Base-by-base conservation (phyloP, 495 filamentous ascomycete species). In the Hypomontagnella submonticulosa region DNA sequence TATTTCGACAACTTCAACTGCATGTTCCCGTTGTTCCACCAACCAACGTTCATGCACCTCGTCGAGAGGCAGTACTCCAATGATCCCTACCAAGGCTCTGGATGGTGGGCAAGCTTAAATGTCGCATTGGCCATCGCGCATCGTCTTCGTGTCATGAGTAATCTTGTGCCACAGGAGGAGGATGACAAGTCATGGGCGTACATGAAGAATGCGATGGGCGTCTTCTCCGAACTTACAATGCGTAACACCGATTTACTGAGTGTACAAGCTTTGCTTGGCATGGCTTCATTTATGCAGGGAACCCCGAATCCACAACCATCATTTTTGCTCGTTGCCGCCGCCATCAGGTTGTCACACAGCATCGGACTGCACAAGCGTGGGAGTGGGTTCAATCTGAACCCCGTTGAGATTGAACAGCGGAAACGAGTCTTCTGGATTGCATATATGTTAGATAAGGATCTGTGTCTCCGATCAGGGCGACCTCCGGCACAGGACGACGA, bases 391-490 rank as follows among this genome's bases (percentile, higher is more conserved):
- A 93, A 93, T 60, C 81, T 99, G 40, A 97, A 93, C 69, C 86
- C 88, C 11, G 88, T 92, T 15, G 95, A 99, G 72, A 89, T 93
- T 42, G 96, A 99, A 74, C 95, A 99, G 76, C 85, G 95, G 32
- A 97, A 97, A 79, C 81, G 95, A 64, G 95, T 98, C 2, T 99
- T 98, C 70, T 99, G 95, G 95, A 97, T 99, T 70, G 93, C 90
- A 10, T 99, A 99, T 71, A 87, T 96, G 78, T 79, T 97, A 23
- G 95, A 99, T 72, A 97, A 96, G 79, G 95, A 98, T 70, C 87
- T 98, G 60, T 97, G 93, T 74, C 85, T 99, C 27, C 87, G 95
- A 30, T 95, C 92, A 13, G 95, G 95, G 32, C 87, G 95, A 52
- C 95, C 95, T 19, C 94, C 93, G 13, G 91, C 92, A 11, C 96